These are phyloP conservation scores for Botrytis tulipae DNA, from an alignment of 2,329 filamentous ascomycete species.

Conservation along the genomic window DNA sequence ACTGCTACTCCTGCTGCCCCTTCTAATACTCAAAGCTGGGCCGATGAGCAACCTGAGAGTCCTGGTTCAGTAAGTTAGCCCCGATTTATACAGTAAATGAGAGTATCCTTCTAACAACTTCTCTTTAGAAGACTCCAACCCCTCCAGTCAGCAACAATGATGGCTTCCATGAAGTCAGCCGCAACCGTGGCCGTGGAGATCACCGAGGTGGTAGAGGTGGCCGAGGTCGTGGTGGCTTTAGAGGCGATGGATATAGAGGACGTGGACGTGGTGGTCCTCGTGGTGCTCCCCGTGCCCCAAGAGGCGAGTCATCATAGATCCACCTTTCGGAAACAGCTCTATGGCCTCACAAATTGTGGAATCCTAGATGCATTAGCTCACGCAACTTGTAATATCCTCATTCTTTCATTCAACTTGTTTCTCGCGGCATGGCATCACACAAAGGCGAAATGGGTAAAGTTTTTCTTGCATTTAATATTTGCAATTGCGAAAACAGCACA, in stretches of 20 bases:
- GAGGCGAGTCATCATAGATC: slow-evolving; percentile 20
- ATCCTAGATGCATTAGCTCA: background rate
- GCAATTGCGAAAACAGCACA: slow-evolving; percentile 20
- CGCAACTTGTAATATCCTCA: slow-evolving; percentile 20
- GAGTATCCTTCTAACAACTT: background rate
- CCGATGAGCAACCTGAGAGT: slow-evolving; percentile 69
- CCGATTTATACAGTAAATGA: background rate
- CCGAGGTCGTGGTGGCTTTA: slow-evolving; percentile 44
- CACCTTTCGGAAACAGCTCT: background rate
- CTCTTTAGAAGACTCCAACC: slow-evolving; percentile 39
- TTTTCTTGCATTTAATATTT: slow-evolving; percentile 20
- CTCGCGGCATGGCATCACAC: slow-evolving; percentile 22
- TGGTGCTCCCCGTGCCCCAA: slow-evolving; percentile 29
- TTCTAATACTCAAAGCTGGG: slow-evolving; percentile 70
- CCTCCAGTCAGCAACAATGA: slow-evolving; percentile 51
- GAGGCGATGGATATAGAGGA: slow-evolving; percentile 40
- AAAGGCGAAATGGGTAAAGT: slow-evolving; percentile 23
- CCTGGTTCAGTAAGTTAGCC: slow-evolving; percentile 45
- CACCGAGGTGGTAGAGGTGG: slow-evolving; percentile 43
- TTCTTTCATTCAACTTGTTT: slow-evolving; percentile 20
- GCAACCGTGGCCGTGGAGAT: slow-evolving; percentile 50
- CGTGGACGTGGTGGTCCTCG: slow-evolving; percentile 31
- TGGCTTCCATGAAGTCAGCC: slow-evolving; percentile 70
- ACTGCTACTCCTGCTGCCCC: slow-evolving; percentile 54
- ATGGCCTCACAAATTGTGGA: slow-evolving; percentile 2